Conservation (phyloP, 2,329 filamentous ascomycete genomes). For the Claviceps quebecensis region DNA sequence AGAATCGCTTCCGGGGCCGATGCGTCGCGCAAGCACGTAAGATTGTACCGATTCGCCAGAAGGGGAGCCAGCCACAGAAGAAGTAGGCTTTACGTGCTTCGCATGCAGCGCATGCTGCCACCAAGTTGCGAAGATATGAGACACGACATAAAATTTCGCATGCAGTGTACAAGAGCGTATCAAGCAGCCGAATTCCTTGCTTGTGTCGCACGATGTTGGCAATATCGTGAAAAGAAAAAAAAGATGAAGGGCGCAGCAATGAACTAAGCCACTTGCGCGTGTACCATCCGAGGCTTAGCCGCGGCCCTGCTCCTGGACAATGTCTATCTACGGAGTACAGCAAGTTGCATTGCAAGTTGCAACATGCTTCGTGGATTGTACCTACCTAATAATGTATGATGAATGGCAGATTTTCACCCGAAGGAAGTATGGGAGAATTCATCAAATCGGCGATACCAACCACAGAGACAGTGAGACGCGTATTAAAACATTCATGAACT, state of each 20-base stretch:
- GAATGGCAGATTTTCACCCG: too few species aligned
- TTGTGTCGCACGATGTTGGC: background rate
- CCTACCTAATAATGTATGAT: too few species aligned
- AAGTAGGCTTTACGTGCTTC: background rate
- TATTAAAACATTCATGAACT: background rate
- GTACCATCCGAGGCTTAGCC: background rate
- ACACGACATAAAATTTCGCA: background rate
- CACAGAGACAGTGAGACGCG: background rate
- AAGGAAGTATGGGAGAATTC: too few species aligned
- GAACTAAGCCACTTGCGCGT: background rate
- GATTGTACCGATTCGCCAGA: background rate
- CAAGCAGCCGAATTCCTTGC: background rate
- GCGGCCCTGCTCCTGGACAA: background rate
- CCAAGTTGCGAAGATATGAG: background rate
- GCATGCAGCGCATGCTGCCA: background rate
- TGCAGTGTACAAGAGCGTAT: background rate
- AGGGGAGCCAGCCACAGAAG: background rate
- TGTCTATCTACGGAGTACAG: too few species aligned
- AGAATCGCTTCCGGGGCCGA: background rate
- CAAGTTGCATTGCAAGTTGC: too few species aligned
- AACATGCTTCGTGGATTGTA: background rate
- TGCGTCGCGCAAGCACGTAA: background rate
- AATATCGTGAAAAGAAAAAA: background rate
- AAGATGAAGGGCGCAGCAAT: background rate
- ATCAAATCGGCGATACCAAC: background rate